Evolutionary conservation across 2,329 filamentous ascomycete genomes (phyloP).

Genomic region (Aspergillus alliaceus): DNA sequence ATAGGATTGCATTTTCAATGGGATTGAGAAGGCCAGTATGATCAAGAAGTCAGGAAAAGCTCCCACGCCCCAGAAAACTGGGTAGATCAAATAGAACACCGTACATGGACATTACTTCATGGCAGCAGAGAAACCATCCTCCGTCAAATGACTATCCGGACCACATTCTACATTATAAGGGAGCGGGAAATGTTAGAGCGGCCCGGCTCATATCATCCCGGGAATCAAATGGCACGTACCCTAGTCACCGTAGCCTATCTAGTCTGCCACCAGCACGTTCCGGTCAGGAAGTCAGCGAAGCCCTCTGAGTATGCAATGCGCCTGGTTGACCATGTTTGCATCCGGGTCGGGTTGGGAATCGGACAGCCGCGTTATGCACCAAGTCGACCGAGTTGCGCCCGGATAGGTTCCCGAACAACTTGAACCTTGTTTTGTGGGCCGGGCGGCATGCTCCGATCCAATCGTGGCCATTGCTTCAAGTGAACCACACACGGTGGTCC

Average conservation of each 20-base stretch:
- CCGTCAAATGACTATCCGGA: background rate
- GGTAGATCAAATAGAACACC: background rate
- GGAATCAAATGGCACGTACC: background rate
- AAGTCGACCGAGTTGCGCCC: too few species aligned
- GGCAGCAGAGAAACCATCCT: background rate
- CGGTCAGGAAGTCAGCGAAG: background rate
- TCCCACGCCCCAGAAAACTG: background rate
- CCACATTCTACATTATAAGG: background rate
- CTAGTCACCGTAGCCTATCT: background rate
- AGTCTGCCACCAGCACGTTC: background rate
- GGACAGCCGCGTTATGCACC: background rate
- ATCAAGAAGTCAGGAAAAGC: background rate
- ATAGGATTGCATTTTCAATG: slow-evolving; percentile 23
- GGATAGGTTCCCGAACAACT: background rate
- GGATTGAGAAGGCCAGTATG: background rate
- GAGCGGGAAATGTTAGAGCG: background rate
- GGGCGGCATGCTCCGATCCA: too few species aligned
- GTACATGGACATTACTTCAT: background rate
- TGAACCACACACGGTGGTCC: too few species aligned
- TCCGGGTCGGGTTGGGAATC: background rate
- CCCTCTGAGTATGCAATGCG: too few species aligned
- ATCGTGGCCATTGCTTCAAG: too few species aligned
- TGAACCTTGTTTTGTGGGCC: background rate
- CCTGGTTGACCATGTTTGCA: background rate
- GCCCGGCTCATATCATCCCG: background rate